Conservation (phyloP, 768 basidiomycete species). For the Boletus tomentosulus region DNA sequence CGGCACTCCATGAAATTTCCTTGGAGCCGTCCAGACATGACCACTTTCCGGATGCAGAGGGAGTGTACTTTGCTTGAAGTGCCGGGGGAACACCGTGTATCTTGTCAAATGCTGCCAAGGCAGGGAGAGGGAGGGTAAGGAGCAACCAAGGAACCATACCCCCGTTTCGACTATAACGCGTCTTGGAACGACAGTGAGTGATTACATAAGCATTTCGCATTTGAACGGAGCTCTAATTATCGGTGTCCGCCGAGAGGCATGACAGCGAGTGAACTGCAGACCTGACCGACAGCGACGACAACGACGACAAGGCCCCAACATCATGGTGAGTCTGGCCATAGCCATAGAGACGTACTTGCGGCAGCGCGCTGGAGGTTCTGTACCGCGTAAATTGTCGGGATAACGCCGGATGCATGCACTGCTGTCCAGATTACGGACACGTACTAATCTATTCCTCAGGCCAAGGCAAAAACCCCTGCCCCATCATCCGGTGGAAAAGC, state of each 20-base stretch:
- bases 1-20: constrained; percentile 70
- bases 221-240: constrained; percentile 19
- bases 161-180: background rate
- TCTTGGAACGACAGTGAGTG: background rate
- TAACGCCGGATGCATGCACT: constrained; percentile 21
- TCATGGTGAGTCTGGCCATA: constrained; percentile 27
- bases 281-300: constrained; percentile 7
- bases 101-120: constrained; percentile 42
- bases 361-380: background rate
- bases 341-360: background rate
- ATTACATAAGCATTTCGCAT: constrained; percentile 20
- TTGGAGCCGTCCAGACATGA: constrained; percentile 78
- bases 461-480: constrained; percentile 72
- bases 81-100: constrained; percentile 56
- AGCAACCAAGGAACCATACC: constrained; percentile 49
- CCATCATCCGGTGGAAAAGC: constrained; percentile 73
- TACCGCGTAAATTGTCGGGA: constrained; percentile 2
- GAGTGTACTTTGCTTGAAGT: constrained; percentile 52
- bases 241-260: constrained; percentile 19
- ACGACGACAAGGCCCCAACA: constrained; percentile 21
- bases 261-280: background rate
- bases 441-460: constrained; percentile 40
- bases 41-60: constrained; percentile 55
- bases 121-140: constrained; percentile 39
- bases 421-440: constrained; percentile 15